Evolutionary conservation across 352 stramenopile species (phyloP), one percentile per base, ranked within the genome.

Genomic region (Elongisporangium anandrum): DNA sequence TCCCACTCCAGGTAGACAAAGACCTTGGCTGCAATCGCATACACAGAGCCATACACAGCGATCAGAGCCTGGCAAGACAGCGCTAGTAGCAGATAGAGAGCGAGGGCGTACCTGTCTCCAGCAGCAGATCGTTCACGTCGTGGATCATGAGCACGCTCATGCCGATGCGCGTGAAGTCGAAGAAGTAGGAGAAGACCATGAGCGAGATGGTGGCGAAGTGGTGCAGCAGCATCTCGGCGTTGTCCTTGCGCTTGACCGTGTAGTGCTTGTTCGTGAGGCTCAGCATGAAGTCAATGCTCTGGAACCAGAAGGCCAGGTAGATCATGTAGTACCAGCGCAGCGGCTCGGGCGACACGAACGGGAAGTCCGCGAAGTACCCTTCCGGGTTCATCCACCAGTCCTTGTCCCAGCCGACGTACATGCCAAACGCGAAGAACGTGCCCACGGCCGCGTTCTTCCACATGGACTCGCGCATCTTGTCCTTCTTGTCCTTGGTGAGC

Each of bases 251-350:
- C 75, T 90, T 92, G 57, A 91, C 77, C 38, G 68, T 77, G 70
- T 92, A 92, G 69, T 92, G 81, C 17, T 78, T 85, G 69, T 87
- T 90, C 59, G 83, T 87, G 58, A 92, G 24, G 59, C 84, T 88
- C 53, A 92, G 83, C 81, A 92, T 88, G 54, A 90, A 90, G 70
- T 91, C 83, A 63, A 90, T 83, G 66, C 80, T 83, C 69, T 92
- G 83, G 64, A 92, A 59, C 83, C 83, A 92, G 64, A 86, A 92
- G 61, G 73, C 66, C 52, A 91, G 72, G 72, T 92, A 92, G 65
- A 90, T 77, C 80, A 90, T 90, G 70, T 92, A 92, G 77, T 92
- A 88, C 83, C 83, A 92, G 64, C 77, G 79, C 59, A 85, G 64
- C 10, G 47, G 26, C 72, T 92, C 83, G 39, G 65, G 73, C 48